A percentile compares a stretch with the other conserved stretches of the same genome.
phyloP scores from a whole-genome alignment of 176 grass and related monocot species.

The Aegilops umbellulata region DNA sequence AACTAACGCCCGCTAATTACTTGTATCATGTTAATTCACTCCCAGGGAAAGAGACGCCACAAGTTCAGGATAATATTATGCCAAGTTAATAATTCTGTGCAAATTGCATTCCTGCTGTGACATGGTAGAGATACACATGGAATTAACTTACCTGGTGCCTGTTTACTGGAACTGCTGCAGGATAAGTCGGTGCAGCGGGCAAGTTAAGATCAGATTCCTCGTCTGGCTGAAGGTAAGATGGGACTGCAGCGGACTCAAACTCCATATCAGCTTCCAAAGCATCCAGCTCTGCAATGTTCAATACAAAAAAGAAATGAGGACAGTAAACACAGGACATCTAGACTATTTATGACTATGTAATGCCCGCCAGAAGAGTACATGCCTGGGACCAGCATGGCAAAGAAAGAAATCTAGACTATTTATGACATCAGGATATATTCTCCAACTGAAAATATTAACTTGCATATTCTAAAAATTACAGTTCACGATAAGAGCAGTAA shows the following conservation, averaged over 20 bases:
- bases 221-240: conserved; percentile 89
- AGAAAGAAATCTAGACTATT: neutral
- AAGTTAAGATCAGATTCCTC: conserved; percentile 69
- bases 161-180: conserved; percentile 42
- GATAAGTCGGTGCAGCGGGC: conserved; percentile 63
- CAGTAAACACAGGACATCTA: neutral
- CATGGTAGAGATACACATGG: too few species aligned
- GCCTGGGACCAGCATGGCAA: neutral
- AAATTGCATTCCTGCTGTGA: too few species aligned
- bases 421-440: neutral
- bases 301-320: neutral
- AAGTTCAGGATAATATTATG: neutral
- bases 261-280: conserved; percentile 94
- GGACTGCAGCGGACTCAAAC: conserved; percentile 68
- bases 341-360: neutral
- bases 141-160: conserved; percentile 40
- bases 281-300: conserved; percentile 69
- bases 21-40: neutral
- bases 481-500: neutral
- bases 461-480: too few species aligned
- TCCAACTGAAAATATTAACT: conserved; percentile 9
- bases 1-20: too few species aligned
- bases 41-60: neutral
- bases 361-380: neutral
- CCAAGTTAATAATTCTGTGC: neutral